Evolutionary conservation across 208 protist species (phyloP).

Genomic region (Trypanosoma congolense): DNA sequence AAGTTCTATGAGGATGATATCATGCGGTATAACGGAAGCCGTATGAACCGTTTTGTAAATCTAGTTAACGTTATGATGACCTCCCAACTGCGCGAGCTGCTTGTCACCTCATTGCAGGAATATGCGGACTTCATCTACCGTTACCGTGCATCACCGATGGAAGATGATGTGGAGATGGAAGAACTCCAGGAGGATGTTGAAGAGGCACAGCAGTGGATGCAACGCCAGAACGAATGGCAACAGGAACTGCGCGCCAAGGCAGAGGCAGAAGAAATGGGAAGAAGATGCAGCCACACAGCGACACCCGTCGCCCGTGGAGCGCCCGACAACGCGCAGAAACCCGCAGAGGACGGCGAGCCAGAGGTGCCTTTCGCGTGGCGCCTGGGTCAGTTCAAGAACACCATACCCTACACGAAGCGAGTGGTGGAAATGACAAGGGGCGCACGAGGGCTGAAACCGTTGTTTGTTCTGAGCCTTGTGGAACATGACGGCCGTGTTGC

Average conservation of each 20-base stretch:
- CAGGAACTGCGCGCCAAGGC: slow-evolving; percentile 16
- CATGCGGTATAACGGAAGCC: slow-evolving; percentile 69
- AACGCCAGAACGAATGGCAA: slow-evolving; percentile 24
- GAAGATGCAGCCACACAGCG: not conserved
- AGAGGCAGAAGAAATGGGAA: slow-evolving; percentile 10
- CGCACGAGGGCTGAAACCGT: slow-evolving; percentile 66
- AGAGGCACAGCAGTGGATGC: slow-evolving; percentile 65
- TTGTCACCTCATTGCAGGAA: slow-evolving; percentile 68
- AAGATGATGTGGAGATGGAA: slow-evolving; percentile 33
- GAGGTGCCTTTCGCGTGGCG: slow-evolving; percentile 57
- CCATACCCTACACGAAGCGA: slow-evolving; percentile 54
- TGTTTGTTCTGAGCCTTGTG: slow-evolving; percentile 82
- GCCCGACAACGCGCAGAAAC: not conserved
- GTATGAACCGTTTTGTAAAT: slow-evolving; percentile 88
- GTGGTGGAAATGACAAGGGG: slow-evolving; percentile 70
- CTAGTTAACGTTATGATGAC: slow-evolving; percentile 91
- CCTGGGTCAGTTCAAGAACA: slow-evolving; percentile 42
- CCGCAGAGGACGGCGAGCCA: slow-evolving; percentile 6
- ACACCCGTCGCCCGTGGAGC: not conserved
- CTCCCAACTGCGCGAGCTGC: slow-evolving; percentile 76
- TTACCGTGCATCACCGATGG: slow-evolving; percentile 34
- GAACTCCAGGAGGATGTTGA: slow-evolving; percentile 62
- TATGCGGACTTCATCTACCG: slow-evolving; percentile 70
- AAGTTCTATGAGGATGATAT: slow-evolving; percentile 93
- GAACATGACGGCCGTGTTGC: slow-evolving; percentile 37